These are phyloP conservation scores for Talaromyces sp. DNA, from an alignment of 2,329 filamentous ascomycete species.

Conservation along the genomic window DNA sequence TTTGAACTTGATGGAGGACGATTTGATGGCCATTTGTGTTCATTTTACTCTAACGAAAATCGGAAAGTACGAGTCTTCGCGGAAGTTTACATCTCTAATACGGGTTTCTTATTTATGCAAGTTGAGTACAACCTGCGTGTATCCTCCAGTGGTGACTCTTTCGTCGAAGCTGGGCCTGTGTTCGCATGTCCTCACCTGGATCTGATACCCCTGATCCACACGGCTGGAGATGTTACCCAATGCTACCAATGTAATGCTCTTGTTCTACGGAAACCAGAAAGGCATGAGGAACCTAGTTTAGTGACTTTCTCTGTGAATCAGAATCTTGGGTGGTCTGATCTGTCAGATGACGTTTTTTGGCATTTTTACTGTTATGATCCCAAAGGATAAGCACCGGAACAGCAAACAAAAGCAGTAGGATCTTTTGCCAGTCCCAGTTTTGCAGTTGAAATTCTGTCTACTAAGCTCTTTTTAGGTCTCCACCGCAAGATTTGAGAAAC, in stretches of 20 bases:
- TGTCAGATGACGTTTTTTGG: neutral
- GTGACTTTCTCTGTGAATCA: neutral
- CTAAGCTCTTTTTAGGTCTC: neutral
- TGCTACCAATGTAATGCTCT: neutral
- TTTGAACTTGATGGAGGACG: neutral
- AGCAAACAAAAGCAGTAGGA: neutral
- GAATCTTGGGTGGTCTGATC: neutral
- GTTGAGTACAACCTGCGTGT: neutral
- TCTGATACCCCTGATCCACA: neutral
- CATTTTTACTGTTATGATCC: neutral
- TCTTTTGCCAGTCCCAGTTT: neutral
- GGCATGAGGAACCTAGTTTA: neutral
- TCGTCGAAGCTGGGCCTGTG: neutral
- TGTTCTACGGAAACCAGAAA: neutral
- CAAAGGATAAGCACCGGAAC: neutral
- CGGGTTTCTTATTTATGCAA: neutral
- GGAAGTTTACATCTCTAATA: neutral
- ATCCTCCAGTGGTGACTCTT: neutral
- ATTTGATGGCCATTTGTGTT: neutral
- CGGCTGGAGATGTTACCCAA: neutral
- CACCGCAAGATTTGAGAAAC: neutral
- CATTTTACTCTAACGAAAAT: neutral
- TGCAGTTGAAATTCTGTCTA: neutral
- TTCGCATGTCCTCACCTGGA: neutral
- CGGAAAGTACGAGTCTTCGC: neutral